phyloP scores from a whole-genome alignment of 306 rosid species.

The Fagus crenata region DNA sequence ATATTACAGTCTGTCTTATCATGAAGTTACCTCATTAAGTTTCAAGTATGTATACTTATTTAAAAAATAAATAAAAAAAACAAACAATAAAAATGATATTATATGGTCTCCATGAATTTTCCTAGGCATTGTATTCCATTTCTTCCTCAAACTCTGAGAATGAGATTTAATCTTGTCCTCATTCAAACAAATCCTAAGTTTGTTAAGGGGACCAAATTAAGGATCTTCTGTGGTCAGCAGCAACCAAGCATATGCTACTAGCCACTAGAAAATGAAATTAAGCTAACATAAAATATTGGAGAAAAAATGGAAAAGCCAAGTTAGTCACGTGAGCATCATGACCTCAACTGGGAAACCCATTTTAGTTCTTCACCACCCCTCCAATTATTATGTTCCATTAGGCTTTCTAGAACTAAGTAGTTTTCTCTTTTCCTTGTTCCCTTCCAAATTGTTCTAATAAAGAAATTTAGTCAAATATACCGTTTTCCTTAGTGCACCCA shows the following conservation, averaged over 20 bases:
- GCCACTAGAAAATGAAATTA: not conserved
- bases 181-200: not conserved
- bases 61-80: too few species aligned
- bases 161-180: not conserved
- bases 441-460: not conserved
- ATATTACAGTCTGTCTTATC: too few species aligned
- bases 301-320: not conserved
- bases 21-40: too few species aligned
- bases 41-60: too few species aligned
- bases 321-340: slow-evolving; percentile 29
- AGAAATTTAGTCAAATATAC: not conserved
- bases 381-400: slow-evolving; percentile 25
- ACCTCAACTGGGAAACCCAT: slow-evolving; percentile 6
- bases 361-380: slow-evolving; percentile 1
- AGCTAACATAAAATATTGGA: not conserved
- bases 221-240: slow-evolving; percentile 19
- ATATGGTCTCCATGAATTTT: too few species aligned
- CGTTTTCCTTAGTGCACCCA: not conserved
- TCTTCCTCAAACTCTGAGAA: slow-evolving; percentile 4
- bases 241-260: too few species aligned
- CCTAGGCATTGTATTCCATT: not conserved
- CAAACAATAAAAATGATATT: too few species aligned
- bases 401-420: not conserved
- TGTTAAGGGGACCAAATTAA: not conserved
- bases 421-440: not conserved